Base-by-base conservation (phyloP, 2,329 filamentous ascomycete genomes). In the Alternaria ventricosa region DNA sequence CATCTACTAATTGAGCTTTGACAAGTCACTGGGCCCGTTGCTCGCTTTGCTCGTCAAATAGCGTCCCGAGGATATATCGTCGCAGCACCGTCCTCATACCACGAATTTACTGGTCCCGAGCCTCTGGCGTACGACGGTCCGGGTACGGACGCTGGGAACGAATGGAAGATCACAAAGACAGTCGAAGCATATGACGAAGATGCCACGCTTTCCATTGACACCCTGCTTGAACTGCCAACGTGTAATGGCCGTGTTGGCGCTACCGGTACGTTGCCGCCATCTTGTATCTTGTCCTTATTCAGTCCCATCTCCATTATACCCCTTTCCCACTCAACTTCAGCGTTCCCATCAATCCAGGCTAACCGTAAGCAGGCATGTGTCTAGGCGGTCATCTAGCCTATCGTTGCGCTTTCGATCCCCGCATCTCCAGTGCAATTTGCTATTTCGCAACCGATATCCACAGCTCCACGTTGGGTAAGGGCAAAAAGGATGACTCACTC, bases 361-460 rank as follows among this genome's bases (percentile, higher is more conserved):
- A 45, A 12, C 10, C 22, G 11, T 6, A 12, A 9, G 2, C 22
- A 75, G 73, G 75, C 11, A 97, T 97, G 94, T 97, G 94, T 79
- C 88, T 97, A 1, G 95, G 95, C 56, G 94, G 95, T 2, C 95
- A 97, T 77, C 87, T 97, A 18, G 92, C 92, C 80, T 91, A 88
- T 77, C 85, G 89, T 45, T 88, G 86, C 71, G 89, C 89, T 72
- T 86, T 97, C 53, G 93, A 97, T 79, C 85, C 87, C 22, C 87
- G 94, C 60, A 88, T 97, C 62, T 86, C 86, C 43, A 92, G 93
- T 28, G 89, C 89, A 41, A 91, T 97, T 28, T 90, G 93, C 78
- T 98, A 94, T 84, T 97, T 97, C 81, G 93, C 93, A 9, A 97
- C 94, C 12, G 95, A 97, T 82, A 89, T 97, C 56, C 95, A 97